Conservation (phyloP, 306 rosid species). For the apple (Malus domestica) region ASM211411v1 NC_041792.1:28465907-28466406, state of each 20-base stretch:
- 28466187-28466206: not conserved
- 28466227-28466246: not conserved
- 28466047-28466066: not conserved
- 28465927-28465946: slow-evolving; percentile 38
- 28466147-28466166: not conserved
- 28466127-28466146: not conserved
- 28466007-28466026: not conserved
- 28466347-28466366: slow-evolving; percentile 5
- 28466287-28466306: not conserved
- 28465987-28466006: not conserved
- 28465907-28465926: slow-evolving; percentile 36
- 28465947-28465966: slow-evolving; percentile 49
- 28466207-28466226: not conserved
- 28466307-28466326: not conserved
- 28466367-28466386: not conserved
- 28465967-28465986: slow-evolving; percentile 9
- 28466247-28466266: not conserved
- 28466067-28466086: not conserved
- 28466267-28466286: not conserved
- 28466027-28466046: not conserved
- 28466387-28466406: slow-evolving; percentile 15
- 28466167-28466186: not conserved
- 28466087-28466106: not conserved
- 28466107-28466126: not conserved
- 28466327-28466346: not conserved